A percentile compares a stretch with the other conserved stretches of the same genome.
phyloP scores from a whole-genome alignment of 2,329 filamentous ascomycete species.

The Pseudohalonectria lignicola region DNA sequence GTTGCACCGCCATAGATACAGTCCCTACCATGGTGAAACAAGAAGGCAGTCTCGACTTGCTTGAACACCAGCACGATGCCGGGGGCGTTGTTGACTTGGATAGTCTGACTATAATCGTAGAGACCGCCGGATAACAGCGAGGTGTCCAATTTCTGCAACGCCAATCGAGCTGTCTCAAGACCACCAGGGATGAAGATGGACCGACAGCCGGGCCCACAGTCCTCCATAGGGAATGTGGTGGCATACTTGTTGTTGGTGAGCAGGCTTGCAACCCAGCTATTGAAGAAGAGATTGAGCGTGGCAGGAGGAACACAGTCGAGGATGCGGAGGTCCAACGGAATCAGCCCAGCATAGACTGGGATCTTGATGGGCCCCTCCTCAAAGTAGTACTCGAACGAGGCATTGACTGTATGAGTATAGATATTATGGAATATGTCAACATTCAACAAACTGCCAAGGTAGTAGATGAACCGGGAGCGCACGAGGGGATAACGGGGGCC shows the following conservation, averaged over 20 bases:
- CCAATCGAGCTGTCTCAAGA: conserved; percentile 8
- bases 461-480: too few species aligned
- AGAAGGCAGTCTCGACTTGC: neutral
- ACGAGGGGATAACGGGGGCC: too few species aligned
- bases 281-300: conserved; percentile 9
- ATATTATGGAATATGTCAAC: too few species aligned
- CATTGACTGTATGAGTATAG: conserved; percentile 5
- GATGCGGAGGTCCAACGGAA: conserved; percentile 6
- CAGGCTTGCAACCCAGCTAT: conserved; percentile 7
- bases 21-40: conserved; percentile 6
- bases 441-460: too few species aligned
- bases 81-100: conserved; percentile 8
- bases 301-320: conserved; percentile 5
- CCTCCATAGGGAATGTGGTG: conserved; percentile 6
- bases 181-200: conserved; percentile 10
- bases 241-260: conserved; percentile 10
- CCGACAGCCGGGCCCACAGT: conserved; percentile 5
- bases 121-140: conserved; percentile 7
- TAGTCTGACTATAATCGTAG: conserved; percentile 6
- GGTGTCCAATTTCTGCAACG: conserved; percentile 6
- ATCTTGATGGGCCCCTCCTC: conserved; percentile 4
- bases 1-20: conserved; percentile 8
- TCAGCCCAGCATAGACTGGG: conserved; percentile 10
- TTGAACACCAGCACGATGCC: conserved; percentile 9
- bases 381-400: conserved; percentile 9